These are phyloP conservation scores for Wickerhamomyces chaumierensis DNA, from an alignment of 805 yeast genomes.

Conservation along the genomic window DNA sequence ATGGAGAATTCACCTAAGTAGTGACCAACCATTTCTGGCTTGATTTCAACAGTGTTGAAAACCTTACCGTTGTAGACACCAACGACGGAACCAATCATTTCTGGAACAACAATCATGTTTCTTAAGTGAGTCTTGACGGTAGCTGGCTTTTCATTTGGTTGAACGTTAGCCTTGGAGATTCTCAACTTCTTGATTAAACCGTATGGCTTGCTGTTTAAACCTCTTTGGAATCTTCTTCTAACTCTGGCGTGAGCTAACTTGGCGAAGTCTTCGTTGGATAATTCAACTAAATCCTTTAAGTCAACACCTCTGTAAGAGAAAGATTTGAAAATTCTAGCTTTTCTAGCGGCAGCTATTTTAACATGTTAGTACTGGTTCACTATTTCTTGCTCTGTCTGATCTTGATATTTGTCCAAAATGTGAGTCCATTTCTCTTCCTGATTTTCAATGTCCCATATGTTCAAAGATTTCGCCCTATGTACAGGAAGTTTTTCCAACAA, in stretches of 20 bases:
- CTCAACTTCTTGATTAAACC: constrained; percentile 95
- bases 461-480: too few species aligned
- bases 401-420: background rate
- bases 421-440: background rate
- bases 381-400: too few species aligned
- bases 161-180: constrained; percentile 88
- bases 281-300: constrained; percentile 83
- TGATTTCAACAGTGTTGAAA: constrained; percentile 97
- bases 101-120: constrained; percentile 98
- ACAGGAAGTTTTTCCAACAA: too few species aligned
- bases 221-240: constrained; percentile 99
- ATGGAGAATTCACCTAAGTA: constrained; percentile 99
- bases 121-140: constrained; percentile 98
- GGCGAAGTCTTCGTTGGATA: constrained; percentile 94
- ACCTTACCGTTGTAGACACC: constrained; percentile 99
- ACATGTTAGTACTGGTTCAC: constrained; percentile 11
- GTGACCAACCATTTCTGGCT: constrained; percentile 99
- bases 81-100: constrained; percentile 98
- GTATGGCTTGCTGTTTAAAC: constrained; percentile 90
- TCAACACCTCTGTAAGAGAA: constrained; percentile 99
- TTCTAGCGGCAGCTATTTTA: constrained; percentile 33
- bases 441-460: background rate
- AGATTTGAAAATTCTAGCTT: constrained; percentile 90
- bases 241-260: constrained; percentile 97
- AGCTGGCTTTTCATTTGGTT: constrained; percentile 93